Evolutionary conservation across 2,329 filamentous ascomycete species (phyloP), one percentile per base, ranked within the genome.

Genomic region (Coniochaeta sp.): DNA sequence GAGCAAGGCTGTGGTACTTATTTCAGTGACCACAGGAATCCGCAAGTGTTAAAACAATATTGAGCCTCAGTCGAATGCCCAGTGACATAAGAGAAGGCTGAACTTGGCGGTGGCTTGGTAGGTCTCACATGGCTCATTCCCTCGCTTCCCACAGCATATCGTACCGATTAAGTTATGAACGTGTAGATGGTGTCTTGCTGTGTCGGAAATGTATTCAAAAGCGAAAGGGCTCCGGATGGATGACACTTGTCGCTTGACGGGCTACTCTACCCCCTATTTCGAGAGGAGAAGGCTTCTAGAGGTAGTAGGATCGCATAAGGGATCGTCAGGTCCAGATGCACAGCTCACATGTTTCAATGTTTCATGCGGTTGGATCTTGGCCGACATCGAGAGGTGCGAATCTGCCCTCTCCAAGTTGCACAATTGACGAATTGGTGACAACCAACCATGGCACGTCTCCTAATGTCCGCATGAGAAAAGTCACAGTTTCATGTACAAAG

Each of bases 301-400:
- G 19, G 42, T 12, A 26, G 19, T 14, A 47, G 19, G 22, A 12
- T 26, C 24, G 47, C 47, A 52, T 52, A 30, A 52, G 5, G 14
- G 47, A 52, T 26, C 47, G 47, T 22, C 47, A 52, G 47, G 47
- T 52, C 47, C 47, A 52, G 47, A 52, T 52, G 47, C 47, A 52
- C n/a, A 28, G 22, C 22, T 17, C 22, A 52, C 24, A 52, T 52
- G 47, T 52, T 52, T 52, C 47, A 52, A 52, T 30, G 47, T 52
- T 52, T 52, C 22, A 52, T 52, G 47, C 22, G 24, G 14, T n/a
- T 52, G 26, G 47, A 52, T 28, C 47, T 52, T 14, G 47, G 47
- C 30, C 47, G 24, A 52, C 47, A n/a, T n/a, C 30, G 9, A 52
- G 47, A 8, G 47, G 16, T 52, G 26, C 47, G 16, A 52, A 52